phyloP scores from a whole-genome alignment of 176 grass and related monocot genomes.

The Oryza coarctata region DNA sequence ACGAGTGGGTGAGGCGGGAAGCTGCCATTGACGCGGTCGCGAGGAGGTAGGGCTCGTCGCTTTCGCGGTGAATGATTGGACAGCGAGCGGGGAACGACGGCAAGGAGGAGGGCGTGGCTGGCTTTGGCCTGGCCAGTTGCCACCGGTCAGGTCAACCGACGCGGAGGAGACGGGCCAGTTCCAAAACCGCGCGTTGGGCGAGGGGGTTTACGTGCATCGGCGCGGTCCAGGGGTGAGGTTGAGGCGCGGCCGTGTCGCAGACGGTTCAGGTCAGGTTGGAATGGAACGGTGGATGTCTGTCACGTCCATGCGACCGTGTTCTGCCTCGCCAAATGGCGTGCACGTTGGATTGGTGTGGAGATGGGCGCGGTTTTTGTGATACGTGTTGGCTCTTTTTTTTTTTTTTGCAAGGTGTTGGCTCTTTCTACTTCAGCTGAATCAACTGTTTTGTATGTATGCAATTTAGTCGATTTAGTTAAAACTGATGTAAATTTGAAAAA shows the following conservation, averaged over 20 bases:
- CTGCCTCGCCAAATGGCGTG: background rate
- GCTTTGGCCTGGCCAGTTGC: too few species aligned
- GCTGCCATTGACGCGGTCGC: constrained; percentile 37
- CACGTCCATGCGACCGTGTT: background rate
- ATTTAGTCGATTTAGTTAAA: too few species aligned
- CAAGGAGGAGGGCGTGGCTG: background rate
- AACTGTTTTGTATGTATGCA: too few species aligned
- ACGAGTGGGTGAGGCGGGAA: constrained; percentile 23
- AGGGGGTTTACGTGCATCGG: background rate
- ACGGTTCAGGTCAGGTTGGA: background rate
- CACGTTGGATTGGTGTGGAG: background rate
- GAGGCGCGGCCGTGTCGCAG: background rate
- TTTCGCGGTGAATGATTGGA: constrained; percentile 6
- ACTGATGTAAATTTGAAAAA: too few species aligned
- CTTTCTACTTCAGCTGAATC: too few species aligned
- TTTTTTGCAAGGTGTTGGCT: too few species aligned
- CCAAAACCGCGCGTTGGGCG: background rate
- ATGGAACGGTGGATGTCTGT: background rate
- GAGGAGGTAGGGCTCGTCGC: background rate
- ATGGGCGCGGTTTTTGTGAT: too few species aligned
- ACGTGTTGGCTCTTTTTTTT: too few species aligned
- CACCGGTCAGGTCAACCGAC: constrained; percentile 38
- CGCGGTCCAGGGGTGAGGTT: background rate
- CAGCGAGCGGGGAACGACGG: background rate
- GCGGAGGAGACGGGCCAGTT: background rate